phyloP scores from a whole-genome alignment of 345 rosid genomes.

The Eucalyptus pauciflora region DNA sequence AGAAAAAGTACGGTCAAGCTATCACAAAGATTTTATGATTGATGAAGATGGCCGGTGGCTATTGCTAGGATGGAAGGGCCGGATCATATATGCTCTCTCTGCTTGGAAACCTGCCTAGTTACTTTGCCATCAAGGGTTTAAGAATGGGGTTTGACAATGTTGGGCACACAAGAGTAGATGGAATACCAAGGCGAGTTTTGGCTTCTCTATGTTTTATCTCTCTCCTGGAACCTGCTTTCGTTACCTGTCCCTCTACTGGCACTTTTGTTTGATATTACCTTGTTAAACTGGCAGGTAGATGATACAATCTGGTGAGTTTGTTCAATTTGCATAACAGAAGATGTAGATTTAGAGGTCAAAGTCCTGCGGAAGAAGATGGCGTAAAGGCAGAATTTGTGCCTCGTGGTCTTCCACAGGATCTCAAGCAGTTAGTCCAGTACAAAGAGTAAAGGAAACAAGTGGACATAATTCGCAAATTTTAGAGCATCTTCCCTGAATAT shows the following conservation, averaged over 20 bases:
- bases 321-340: not conserved
- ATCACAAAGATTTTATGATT: constrained; percentile 75
- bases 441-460: not conserved
- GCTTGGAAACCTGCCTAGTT: constrained; percentile 61
- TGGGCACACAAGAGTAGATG: not conserved
- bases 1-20: constrained; percentile 22
- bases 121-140: not conserved
- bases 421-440: not conserved
- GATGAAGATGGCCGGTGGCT: constrained; percentile 72
- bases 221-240: not conserved
- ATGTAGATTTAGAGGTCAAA: not conserved
- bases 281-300: not conserved
- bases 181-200: not conserved
- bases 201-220: not conserved
- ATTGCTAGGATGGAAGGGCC: constrained; percentile 93
- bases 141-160: not conserved
- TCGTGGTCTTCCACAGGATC: not conserved
- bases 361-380: not conserved
- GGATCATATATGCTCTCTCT: constrained; percentile 64
- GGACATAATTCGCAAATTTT: not conserved
- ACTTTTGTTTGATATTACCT: not conserved
- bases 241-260: not conserved
- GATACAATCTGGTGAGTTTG: not conserved
- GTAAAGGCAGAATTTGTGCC: not conserved
- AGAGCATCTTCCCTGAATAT: not conserved